Evolutionary conservation across 768 basidiomycete genomes (phyloP), one percentile per base, ranked within the genome.

Genomic region (Naematelia encephala): DNA sequence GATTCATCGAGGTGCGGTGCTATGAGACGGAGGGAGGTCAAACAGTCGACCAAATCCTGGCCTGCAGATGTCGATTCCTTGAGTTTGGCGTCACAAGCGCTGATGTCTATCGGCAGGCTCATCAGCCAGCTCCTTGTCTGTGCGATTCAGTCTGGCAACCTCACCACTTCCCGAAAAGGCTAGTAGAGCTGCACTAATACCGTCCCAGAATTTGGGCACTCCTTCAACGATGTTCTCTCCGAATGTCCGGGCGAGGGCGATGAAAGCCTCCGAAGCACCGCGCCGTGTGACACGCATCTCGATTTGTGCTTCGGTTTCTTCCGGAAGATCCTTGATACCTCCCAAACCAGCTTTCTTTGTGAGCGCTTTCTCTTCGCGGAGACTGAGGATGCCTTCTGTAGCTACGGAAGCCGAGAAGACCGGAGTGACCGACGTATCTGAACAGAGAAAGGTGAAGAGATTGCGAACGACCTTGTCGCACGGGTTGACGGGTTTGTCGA

Each of bases 381-480:
- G 85, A 1, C 91, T 89, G 19, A 94, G 79, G 39, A 97, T 88
- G 0, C 89, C 91, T 16, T 87, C 83, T 0, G 39, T 28, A 3
- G 61, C 48, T 0, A 39, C 29, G 4, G 49, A 0, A 5, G 49
- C 80, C 1, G 86, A 82, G 73, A 98, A 98, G 1, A 94, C 87
- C 2, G 96, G 96, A 0, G 92, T 96, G 54, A 88, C 84, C 43
- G 87, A 86, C 5, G 84, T 82, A 74, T 99, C 96, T 69, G 91
- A 90, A 72, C 94, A 98, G 4, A 98, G 80, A 79, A 98, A 98
- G 0, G 90, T 92, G 80, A 91, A 94, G 5, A 98, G 84, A 73
- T 99, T 99, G 80, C 91, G 91, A 63, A 98, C 86, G 57, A 99
- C 90, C 81, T 99, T 99, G 68, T 92, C 90, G 1, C 89, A 88